A percentile compares a stretch with the other conserved stretches of the same genome.
phyloP scores from a whole-genome alignment of 73 alveolate species.

The Paramecium bursaria region DNA sequence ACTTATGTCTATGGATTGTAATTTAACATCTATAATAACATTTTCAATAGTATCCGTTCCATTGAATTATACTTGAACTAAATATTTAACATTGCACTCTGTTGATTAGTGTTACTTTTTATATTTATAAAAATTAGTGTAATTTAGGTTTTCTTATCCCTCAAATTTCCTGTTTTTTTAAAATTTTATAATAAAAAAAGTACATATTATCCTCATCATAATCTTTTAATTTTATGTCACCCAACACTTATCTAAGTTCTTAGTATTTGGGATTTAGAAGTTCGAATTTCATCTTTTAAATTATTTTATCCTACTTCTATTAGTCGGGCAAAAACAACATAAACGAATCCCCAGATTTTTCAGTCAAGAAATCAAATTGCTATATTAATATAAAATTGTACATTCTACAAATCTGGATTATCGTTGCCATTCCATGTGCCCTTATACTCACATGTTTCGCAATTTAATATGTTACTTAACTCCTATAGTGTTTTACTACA shows the following conservation, averaged over 20 bases:
- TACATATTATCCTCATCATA: conserved; percentile 27
- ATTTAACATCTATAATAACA: background rate
- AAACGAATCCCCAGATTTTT: conserved; percentile 14
- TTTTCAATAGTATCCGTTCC: background rate
- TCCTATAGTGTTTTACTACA: too few relatives aligned
- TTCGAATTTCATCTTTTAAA: conserved; percentile 6
- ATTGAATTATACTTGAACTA: background rate
- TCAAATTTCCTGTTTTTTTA: conserved; percentile 15
- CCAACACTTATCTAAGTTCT: conserved; percentile 34
- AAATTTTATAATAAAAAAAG: background rate
- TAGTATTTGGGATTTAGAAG: conserved; percentile 10
- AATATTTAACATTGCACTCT: conserved; percentile 21
- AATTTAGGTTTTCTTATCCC: background rate
- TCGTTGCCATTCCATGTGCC: too few relatives aligned
- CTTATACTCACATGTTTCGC: too few relatives aligned
- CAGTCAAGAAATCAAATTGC: conserved; percentile 36
- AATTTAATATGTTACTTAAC: too few relatives aligned
- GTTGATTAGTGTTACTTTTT: background rate
- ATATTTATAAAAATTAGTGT: conserved; percentile 22
- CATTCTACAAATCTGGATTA: too few relatives aligned
- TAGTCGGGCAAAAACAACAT: conserved; percentile 2
- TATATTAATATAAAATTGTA: too few relatives aligned
- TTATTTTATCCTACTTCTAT: background rate
- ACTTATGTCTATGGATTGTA: background rate
- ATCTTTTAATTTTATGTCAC: background rate